Evolutionary conservation across 768 basidiomycete species (phyloP), one percentile per base, ranked within the genome.

Genomic region (Lanmaoa pseudosensibilis): DNA sequence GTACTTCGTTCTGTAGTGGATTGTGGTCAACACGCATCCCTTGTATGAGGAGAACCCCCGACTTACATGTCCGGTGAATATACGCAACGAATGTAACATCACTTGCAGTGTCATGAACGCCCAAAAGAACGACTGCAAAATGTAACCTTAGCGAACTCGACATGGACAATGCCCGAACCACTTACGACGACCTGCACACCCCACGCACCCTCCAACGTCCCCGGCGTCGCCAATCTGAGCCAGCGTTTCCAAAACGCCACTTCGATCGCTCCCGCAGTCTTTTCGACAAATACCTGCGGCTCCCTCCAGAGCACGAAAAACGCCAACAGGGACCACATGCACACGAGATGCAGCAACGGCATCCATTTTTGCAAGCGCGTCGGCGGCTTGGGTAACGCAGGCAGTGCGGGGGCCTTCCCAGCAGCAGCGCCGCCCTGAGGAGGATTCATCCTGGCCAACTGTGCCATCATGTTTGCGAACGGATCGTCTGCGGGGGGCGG

Each of bases 121-220:
- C 88, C 88, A 91, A 69, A 92, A 89, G 74, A 93, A 89, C 1
- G 88, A 85, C 90, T 92, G 59, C 18, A 1, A 36, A 15, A 25
- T 39, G 37, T 19, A 21, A 11, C 32, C 56, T 69, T 34, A 59
- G 48, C 19, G 0, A 45, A 30, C 50, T 18, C 16, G 43, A 36
- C 37, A 48, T 25, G 7, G 18, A 1, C 7, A 15, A 15, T 0
- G 16, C 11, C 13, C 16, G 36, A 34, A 52, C n/a, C 46, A 52
- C 85, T 59, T 63, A 89, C 88, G 72, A 86, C 77, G 43, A 79
- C 62, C 60, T 84, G 83, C 12, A 90, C 78, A 8, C 77, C 75
- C 78, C 78, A 78, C 61, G 64, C 50, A 33, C 75, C 74, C 18
- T 58, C 69, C 45, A 65, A 46, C 38, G 79, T 68, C 37, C 65